phyloP scores from a whole-genome alignment of 129 eudicot genomes.

The Chrysanthemum seticuspe region DNA sequence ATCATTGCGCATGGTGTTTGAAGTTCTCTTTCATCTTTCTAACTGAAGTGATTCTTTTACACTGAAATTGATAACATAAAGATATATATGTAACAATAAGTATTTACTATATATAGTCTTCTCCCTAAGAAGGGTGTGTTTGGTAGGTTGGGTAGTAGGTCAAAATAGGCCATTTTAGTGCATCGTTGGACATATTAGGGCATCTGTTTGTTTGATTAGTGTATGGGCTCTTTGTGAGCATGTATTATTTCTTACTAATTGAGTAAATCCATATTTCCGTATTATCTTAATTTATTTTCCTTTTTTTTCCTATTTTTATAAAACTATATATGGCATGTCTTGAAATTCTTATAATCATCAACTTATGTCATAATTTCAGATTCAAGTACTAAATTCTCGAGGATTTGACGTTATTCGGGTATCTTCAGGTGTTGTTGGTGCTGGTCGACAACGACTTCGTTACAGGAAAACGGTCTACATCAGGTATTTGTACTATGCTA shows the following conservation, averaged over 20 bases:
- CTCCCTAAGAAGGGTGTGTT: too few species aligned
- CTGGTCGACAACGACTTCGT: slow-evolving; percentile 83
- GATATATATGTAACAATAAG: too few species aligned
- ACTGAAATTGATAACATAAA: too few species aligned
- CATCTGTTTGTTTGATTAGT: too few species aligned
- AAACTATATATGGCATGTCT: neutral
- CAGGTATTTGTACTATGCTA: slow-evolving; percentile 49
- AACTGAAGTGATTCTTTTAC: too few species aligned
- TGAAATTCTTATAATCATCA: slow-evolving; percentile 14
- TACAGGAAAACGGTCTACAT: slow-evolving; percentile 75
- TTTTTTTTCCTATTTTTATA: neutral
- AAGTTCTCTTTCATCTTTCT: too few species aligned
- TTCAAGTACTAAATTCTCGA: slow-evolving; percentile 63
- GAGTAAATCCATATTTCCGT: neutral
- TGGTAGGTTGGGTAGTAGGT: too few species aligned
- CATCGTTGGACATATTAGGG: too few species aligned
- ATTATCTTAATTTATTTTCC: neutral
- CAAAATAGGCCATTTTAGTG: too few species aligned
- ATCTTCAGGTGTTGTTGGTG: slow-evolving; percentile 94
- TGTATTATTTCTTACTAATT: slow-evolving; percentile 36
- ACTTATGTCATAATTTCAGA: slow-evolving; percentile 46
- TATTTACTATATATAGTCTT: too few species aligned
- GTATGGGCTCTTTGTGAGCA: slow-evolving; percentile 83
- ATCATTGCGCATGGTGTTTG: too few species aligned
- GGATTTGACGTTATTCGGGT: slow-evolving; percentile 95